These are phyloP conservation scores for Tetradesmus lagerheimii DNA, from an alignment of 139 green algal species.

Conservation along the genomic window DNA sequence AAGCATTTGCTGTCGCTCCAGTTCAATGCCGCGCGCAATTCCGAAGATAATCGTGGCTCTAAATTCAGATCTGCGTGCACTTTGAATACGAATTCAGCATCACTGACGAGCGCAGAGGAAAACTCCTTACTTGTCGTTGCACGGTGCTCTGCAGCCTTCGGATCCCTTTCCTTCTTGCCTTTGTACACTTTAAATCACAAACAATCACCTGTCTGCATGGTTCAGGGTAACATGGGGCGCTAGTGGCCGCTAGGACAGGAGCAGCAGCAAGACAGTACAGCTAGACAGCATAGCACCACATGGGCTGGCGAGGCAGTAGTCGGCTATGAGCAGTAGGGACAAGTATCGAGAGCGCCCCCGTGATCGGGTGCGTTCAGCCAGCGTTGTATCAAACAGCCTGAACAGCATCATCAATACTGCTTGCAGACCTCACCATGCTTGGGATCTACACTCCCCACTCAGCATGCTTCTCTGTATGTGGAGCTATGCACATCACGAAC, in stretches of 20 bases:
- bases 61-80: neutral
- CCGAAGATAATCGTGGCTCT: neutral
- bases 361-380: constrained; percentile 21
- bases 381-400: neutral
- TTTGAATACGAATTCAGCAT: neutral
- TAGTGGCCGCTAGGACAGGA: neutral
- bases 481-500: neutral
- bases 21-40: neutral
- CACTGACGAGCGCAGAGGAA: neutral
- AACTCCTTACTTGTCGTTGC: neutral
- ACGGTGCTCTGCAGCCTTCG: neutral
- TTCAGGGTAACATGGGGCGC: neutral
- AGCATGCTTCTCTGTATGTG: neutral
- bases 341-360: constrained; percentile 44
- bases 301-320: neutral
- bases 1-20: neutral
- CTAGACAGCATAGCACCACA: neutral
- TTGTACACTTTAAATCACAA: neutral
- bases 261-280: neutral
- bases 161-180: neutral
- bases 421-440: neutral
- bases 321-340: constrained; percentile 45
- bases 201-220: neutral
- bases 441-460: neutral
- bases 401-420: neutral